Percentiles rank a stretch among this genome's conserved stretches.
Evolutionary conservation across 352 stramenopile genomes (phyloP).

Genomic region (Pythium rhizo-oryzae): DNA sequence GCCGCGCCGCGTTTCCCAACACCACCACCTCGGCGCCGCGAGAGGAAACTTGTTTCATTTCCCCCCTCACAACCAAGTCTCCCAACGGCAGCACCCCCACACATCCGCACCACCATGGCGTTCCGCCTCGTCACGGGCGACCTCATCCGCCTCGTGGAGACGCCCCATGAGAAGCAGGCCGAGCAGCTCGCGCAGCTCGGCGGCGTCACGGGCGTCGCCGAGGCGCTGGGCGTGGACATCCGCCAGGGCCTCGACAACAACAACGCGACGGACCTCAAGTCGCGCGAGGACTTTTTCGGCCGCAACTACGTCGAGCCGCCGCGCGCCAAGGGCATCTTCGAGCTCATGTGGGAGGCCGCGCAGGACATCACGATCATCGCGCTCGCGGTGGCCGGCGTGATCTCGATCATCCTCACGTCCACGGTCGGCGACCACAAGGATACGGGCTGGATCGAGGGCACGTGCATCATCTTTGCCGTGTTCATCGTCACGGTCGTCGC

Average conservation of each 20-base stretch:
- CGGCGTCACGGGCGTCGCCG: slow-evolving; percentile 58
- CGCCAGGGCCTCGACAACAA: slow-evolving; percentile 55
- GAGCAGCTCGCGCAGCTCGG: slow-evolving; percentile 55
- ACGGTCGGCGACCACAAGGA: slow-evolving; percentile 64
- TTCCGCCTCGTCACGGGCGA: slow-evolving; percentile 32
- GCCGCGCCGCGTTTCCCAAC: neutral
- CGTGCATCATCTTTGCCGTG: slow-evolving; percentile 91
- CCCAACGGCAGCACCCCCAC: neutral
- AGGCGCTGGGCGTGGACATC: slow-evolving; percentile 50
- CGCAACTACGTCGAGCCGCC: slow-evolving; percentile 69
- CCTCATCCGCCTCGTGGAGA: slow-evolving; percentile 74
- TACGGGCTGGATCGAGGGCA: slow-evolving; percentile 89
- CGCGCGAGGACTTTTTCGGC: slow-evolving; percentile 59
- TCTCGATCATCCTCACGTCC: slow-evolving; percentile 57
- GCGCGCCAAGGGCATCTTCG: slow-evolving; percentile 50
- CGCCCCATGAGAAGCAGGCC: slow-evolving; percentile 56
- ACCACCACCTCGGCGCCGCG: neutral
- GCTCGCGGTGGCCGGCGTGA: slow-evolving; percentile 52
- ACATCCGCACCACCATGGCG: neutral
- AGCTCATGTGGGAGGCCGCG: slow-evolving; percentile 90
- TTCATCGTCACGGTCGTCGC: slow-evolving; percentile 91
- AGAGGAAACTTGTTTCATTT: neutral
- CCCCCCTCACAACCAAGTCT: neutral
- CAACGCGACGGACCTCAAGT: slow-evolving; percentile 45
- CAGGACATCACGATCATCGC: slow-evolving; percentile 83